phyloP scores from a whole-genome alignment of 805 yeast genomes.

The Spathaspora sp. region DNA sequence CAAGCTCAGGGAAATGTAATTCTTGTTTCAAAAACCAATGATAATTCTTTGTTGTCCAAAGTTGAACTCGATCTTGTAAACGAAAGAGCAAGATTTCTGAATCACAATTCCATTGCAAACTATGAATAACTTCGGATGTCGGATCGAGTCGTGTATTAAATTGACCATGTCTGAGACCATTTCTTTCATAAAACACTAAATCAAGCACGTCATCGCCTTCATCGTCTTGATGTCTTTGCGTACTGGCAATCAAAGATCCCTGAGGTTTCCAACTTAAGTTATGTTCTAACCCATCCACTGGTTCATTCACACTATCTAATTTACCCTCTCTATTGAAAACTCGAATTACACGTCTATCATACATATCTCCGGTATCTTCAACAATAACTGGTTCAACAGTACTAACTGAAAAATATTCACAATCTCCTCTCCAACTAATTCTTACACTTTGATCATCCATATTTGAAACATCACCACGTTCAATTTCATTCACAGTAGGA shows the following conservation, averaged over 20 bases:
- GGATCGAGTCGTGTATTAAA: slow-evolving; percentile 65
- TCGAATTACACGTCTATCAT: slow-evolving; percentile 71
- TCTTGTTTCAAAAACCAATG: slow-evolving; percentile 95
- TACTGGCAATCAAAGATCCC: slow-evolving; percentile 80
- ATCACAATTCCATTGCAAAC: slow-evolving; percentile 75
- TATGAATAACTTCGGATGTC: slow-evolving; percentile 39
- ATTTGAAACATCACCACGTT: slow-evolving; percentile 58
- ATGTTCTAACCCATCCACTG: slow-evolving; percentile 78
- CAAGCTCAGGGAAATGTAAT: slow-evolving; percentile 31
- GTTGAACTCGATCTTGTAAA: slow-evolving; percentile 58
- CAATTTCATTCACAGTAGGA: slow-evolving; percentile 80
- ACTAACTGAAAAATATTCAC: slow-evolving; percentile 73
- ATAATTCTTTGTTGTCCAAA: slow-evolving; percentile 91
- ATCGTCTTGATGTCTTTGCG: slow-evolving; percentile 65
- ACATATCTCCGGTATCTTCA: slow-evolving; percentile 32
- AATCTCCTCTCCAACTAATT: slow-evolving; percentile 95
- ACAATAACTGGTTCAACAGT: slow-evolving; percentile 51
- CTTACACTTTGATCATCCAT: slow-evolving; percentile 47
- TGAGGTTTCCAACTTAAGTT: slow-evolving; percentile 85
- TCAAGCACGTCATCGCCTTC: slow-evolving; percentile 46
- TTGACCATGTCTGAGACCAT: slow-evolving; percentile 89
- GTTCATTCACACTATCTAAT: slow-evolving; percentile 81
- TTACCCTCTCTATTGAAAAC: slow-evolving; percentile 78
- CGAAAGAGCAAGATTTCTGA: slow-evolving; percentile 76
- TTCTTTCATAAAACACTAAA: slow-evolving; percentile 83